A percentile compares a stretch with the other conserved stretches of the same genome.
phyloP scores from a whole-genome alignment of 2,329 filamentous ascomycete species.

The Davidsoniella virescens region DNA sequence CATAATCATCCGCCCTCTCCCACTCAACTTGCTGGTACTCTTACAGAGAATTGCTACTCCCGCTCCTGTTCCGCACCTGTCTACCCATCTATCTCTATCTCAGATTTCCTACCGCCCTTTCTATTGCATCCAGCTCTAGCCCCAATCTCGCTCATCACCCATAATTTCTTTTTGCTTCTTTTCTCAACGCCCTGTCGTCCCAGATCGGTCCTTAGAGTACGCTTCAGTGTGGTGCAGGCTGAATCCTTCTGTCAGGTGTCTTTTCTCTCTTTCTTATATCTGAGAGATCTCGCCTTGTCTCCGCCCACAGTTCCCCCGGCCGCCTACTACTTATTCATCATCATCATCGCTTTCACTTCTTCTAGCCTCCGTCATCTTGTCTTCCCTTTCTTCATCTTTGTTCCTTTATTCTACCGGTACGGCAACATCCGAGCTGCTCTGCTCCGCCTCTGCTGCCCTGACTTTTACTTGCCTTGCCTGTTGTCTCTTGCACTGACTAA shows the following conservation, averaged over 20 bases:
- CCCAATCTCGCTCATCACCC: too few relatives aligned
- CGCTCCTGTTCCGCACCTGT: too few relatives aligned
- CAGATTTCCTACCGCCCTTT: too few relatives aligned
- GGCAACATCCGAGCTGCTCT: slow-evolving; percentile 1
- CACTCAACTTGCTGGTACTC: too few relatives aligned
- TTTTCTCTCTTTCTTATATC: not conserved
- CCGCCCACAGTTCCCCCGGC: not conserved
- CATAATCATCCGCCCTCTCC: too few relatives aligned
- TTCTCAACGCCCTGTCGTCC: too few relatives aligned
- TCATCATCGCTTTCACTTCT: not conserved
- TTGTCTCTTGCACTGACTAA: not conserved
- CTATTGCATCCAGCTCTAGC: too few relatives aligned
- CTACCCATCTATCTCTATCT: too few relatives aligned
- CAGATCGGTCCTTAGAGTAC: too few relatives aligned
- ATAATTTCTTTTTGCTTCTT: too few relatives aligned
- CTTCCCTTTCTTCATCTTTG: not conserved
- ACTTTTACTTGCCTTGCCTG: not conserved
- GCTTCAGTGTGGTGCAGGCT: too few relatives aligned
- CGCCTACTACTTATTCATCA: not conserved
- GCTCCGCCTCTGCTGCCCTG: not conserved
- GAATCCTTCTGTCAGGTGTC: not conserved
- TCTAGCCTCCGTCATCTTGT: not conserved
- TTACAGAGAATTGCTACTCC: too few relatives aligned
- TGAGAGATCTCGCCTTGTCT: not conserved
- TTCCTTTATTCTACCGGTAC: not conserved